Base-by-base conservation (phyloP, 495 filamentous ascomycete genomes). In the Penicillium coffeae region DNA sequence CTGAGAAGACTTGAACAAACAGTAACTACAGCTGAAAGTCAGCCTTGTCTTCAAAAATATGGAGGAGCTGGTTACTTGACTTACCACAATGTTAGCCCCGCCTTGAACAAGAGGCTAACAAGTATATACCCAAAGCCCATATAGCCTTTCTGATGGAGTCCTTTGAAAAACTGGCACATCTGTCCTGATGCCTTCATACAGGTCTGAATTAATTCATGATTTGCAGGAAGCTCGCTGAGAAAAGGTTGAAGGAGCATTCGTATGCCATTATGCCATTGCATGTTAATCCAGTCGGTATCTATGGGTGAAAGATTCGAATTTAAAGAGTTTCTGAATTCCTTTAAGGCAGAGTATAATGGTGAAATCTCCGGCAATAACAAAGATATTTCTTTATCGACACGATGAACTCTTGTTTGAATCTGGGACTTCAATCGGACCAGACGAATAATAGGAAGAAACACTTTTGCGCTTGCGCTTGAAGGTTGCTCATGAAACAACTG, bases 111-210 rank as follows among this genome's bases (percentile, higher is more conserved):
- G 0, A 63, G 58, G 21, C 71, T 70, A 8, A 69, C 59, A 19
- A 69, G 64, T 16, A 74, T 60, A 48, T 71, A 72, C 0, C 65
- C 69, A 47, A 70, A 69, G 1, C 68, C 69, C 8, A 69, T 67
- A 5, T 67, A 65, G 19, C 63, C 60, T n/a, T 58, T 42, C 36
- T 72, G 67, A n/a, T 69, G 63, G 3, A 74, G 47, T 9, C 59
- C 48, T 46, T 72, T 71, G 48, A 69, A 68, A 7, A 63, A 63
- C 39, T 74, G 71, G 41, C 71, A 74, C 30, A 70, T 68, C 34
- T 66, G 60, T 0, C 69, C 67, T 1, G 67, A 63, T 4, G 67
- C 65, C 14, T 56, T 47, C 14, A 71, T 49, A 32, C 69, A 69
- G 2, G 54, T 58, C 15, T 50, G 47, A 35, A 68, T 54, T 10